These are phyloP conservation scores for Jaltomata sinuosa DNA, from an alignment of 257 asterid species.

Conservation along the genomic window DNA sequence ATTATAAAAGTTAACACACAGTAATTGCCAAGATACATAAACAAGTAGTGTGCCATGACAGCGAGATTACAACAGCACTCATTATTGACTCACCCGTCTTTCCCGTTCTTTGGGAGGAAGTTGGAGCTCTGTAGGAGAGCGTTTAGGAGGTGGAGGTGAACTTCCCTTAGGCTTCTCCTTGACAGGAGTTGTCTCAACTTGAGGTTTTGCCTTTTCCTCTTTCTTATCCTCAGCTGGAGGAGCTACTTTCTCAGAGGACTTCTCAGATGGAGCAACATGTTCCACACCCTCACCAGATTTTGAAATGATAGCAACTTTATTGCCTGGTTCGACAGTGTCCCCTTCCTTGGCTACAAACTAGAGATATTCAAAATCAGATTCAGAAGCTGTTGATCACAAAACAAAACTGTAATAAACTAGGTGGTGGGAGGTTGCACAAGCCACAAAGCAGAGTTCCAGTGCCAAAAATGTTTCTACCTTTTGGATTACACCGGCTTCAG, in stretches of 20 bases:
- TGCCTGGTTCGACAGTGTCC: constrained; percentile 92
- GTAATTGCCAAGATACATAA: background rate
- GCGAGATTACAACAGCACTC: background rate
- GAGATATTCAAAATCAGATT: background rate
- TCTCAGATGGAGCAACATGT: constrained; percentile 79
- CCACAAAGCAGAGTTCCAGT: background rate
- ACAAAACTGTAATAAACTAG: background rate
- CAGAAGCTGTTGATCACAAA: background rate
- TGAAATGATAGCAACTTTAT: constrained; percentile 80
- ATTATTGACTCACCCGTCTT: constrained; percentile 56
- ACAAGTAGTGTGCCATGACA: background rate
- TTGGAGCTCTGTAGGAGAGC: constrained; percentile 78
- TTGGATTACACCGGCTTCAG: constrained; percentile 94
- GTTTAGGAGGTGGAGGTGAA: constrained; percentile 49
- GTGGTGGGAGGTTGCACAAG: background rate
- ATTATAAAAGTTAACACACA: background rate
- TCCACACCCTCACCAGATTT: constrained; percentile 78
- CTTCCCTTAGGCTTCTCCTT: constrained; percentile 44
- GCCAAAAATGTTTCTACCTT: constrained; percentile 38
- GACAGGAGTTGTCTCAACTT: constrained; percentile 43
- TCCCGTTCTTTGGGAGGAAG: constrained; percentile 97
- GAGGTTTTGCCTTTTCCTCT: constrained; percentile 40
- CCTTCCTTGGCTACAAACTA: constrained; percentile 92
- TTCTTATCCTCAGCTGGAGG: constrained; percentile 48
- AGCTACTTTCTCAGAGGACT: constrained; percentile 50